Conservation (phyloP, 1,284 basidiomycete species). For the Mycocalia duriaeana region DNA sequence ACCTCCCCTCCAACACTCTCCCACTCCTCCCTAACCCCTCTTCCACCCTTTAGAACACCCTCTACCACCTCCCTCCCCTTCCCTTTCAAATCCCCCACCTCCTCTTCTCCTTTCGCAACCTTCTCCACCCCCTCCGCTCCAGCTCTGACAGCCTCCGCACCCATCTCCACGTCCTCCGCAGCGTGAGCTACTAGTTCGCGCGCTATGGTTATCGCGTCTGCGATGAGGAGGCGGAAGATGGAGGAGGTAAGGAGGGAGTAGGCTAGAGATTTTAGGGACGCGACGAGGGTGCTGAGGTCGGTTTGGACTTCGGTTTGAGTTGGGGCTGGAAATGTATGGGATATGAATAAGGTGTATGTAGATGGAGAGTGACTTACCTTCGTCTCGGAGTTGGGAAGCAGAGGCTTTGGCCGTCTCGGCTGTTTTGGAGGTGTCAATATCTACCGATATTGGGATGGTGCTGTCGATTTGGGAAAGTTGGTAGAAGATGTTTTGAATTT, state of each 20-base stretch:
- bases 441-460: conserved; percentile 19
- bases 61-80: not conserved
- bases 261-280: conserved; percentile 29
- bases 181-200: conserved; percentile 34
- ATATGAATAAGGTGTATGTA: not conserved
- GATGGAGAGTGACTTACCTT: conserved; percentile 13
- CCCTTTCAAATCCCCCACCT: conserved; percentile 7
- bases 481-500: conserved; percentile 39
- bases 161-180: conserved; percentile 30
- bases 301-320: conserved; percentile 25
- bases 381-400: conserved; percentile 12
- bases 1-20: conserved; percentile 15
- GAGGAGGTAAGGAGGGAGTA: conserved; percentile 37
- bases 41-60: not conserved
- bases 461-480: conserved; percentile 23
- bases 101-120: conserved; percentile 9
- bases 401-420: conserved; percentile 11
- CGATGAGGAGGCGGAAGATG: conserved; percentile 38
- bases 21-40: conserved; percentile 12
- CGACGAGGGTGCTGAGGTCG: conserved; percentile 30
- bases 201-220: conserved; percentile 31
- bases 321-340: conserved; percentile 15
- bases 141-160: conserved; percentile 17
- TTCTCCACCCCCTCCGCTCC: conserved; percentile 3
- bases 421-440: conserved; percentile 5